Conservation (phyloP, 2,329 filamentous ascomycete genomes). For the Rutstroemia sp. region DNA sequence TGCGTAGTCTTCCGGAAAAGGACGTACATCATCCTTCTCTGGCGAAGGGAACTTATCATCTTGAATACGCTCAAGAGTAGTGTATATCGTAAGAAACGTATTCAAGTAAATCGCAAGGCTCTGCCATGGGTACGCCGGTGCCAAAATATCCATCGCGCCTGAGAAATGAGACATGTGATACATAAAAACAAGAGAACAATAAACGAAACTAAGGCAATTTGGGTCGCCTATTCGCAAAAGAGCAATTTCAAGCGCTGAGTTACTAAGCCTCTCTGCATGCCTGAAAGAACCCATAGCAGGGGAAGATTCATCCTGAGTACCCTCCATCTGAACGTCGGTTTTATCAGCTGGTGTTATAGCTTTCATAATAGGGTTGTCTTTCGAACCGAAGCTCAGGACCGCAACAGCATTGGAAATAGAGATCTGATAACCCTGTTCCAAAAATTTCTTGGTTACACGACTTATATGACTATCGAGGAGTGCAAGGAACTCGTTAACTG, state of each 20-base stretch:
- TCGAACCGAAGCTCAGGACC: conserved; percentile 25
- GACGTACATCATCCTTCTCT: conserved; percentile 18
- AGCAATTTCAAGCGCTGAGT: conserved; percentile 12
- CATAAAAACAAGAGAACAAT: conserved; percentile 19
- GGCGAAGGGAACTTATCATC: conserved; percentile 13
- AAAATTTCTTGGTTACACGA: conserved; percentile 37
- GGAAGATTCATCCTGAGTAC: neutral
- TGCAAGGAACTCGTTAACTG: conserved; percentile 41
- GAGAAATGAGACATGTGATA: conserved; percentile 11
- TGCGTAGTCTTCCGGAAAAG: conserved; percentile 20
- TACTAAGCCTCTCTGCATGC: conserved; percentile 12
- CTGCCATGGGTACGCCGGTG: conserved; percentile 16
- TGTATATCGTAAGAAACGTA: conserved; percentile 10
- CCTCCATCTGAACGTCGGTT: conserved; percentile 11
- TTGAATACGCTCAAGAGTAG: conserved; percentile 11
- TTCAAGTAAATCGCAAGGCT: conserved; percentile 15
- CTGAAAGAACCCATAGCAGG: conserved; percentile 9
- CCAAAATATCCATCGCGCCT: conserved; percentile 13
- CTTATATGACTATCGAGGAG: conserved; percentile 51
- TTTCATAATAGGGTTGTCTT: conserved; percentile 25
- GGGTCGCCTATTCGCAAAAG: conserved; percentile 18
- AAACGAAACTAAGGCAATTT: conserved; percentile 19
- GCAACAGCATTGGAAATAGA: conserved; percentile 39
- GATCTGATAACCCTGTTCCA: conserved; percentile 47
- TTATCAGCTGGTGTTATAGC: conserved; percentile 10